These are phyloP conservation scores for Phlebopus sp. DNA, from an alignment of 1,284 basidiomycete species.

Conservation along the genomic window DNA sequence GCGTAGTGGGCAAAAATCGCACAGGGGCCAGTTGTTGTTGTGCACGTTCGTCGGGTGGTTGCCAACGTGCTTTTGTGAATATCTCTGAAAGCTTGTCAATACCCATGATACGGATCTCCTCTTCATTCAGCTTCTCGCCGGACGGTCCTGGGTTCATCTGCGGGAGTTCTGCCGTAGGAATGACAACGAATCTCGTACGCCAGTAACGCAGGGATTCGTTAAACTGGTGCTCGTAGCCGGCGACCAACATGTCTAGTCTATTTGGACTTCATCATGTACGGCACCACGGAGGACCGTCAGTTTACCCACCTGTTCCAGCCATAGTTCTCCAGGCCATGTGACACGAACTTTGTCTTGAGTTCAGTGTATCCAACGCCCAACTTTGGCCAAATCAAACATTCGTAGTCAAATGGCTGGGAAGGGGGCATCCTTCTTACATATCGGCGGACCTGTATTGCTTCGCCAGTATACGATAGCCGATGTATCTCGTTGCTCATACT, in stretches of 20 bases:
- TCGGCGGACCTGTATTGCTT: constrained; percentile 84
- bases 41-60: constrained; percentile 56
- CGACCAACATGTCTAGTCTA: constrained; percentile 79
- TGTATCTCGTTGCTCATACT: constrained; percentile 97
- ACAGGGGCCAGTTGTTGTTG: constrained; percentile 54
- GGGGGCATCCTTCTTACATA: constrained; percentile 77
- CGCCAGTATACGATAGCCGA: constrained; percentile 83
- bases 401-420: constrained; percentile 69
- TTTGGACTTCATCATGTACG: neutral
- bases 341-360: constrained; percentile 71
- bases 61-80: constrained; percentile 81
- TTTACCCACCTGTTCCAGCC: constrained; percentile 72
- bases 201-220: constrained; percentile 86
- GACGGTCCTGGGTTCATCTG: constrained; percentile 51
- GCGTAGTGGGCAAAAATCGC: constrained; percentile 75
- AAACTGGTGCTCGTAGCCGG: constrained; percentile 81
- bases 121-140: constrained; percentile 76
- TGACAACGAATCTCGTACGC: constrained; percentile 93
- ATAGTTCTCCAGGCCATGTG: constrained; percentile 77
- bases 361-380: constrained; percentile 85
- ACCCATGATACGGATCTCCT: constrained; percentile 86
- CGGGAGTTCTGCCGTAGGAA: constrained; percentile 77
- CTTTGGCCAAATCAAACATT: constrained; percentile 92
- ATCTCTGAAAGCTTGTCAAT: constrained; percentile 91
- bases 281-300: neutral